Base-by-base conservation (phyloP, 345 rosid genomes). In the Salix exigua region DNA sequence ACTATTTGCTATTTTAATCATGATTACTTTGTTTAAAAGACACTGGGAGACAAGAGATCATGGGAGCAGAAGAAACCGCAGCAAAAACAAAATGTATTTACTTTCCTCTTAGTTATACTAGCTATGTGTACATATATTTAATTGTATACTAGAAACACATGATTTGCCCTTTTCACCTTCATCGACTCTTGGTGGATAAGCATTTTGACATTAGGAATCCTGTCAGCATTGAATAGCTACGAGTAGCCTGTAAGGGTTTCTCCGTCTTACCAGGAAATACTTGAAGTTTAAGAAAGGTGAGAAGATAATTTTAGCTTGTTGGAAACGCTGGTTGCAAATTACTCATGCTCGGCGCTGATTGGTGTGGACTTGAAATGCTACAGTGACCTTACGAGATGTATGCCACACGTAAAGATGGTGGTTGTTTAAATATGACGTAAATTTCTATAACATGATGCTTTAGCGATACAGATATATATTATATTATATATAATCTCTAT, bases 41-140 rank as follows among this genome's bases (percentile, higher is more conserved):
- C 69, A 55, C 14, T 2, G 85, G 84, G 87, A 78, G 85, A 84
- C 90, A 88, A 58, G 71, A 70, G 81, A 81, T 88, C 84, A 73
- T 83, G 88, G 80, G 79, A 55, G 73, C 50, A 51, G 75, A 28
- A 72, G 51, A 64, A 64, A 71, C 4, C 30, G 35, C 62, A 44
- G 38, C 71, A 53, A 33, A 53, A 51, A 66, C 6, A n/a, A 68
- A 26, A 58, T n/a, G 63, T 58, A n/a, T n/a, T 8, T n/a, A 23
- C 23, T 11, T n/a, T 10, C 63, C n/a, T 23, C 3, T 55, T 2
- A 55, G n/a, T 55, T 19, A 21, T 3, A 5, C 4, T 2, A 23
- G 13, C 4, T 2, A 23, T n/a, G 26, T 18, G 58, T 21, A 7
- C 5, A 7, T 21, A 2, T 51, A 50, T 19, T 0, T 40, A 10